Evolutionary conservation across 108 stramenopile species (phyloP).

Genomic region (Epithemia pelagica): DNA sequence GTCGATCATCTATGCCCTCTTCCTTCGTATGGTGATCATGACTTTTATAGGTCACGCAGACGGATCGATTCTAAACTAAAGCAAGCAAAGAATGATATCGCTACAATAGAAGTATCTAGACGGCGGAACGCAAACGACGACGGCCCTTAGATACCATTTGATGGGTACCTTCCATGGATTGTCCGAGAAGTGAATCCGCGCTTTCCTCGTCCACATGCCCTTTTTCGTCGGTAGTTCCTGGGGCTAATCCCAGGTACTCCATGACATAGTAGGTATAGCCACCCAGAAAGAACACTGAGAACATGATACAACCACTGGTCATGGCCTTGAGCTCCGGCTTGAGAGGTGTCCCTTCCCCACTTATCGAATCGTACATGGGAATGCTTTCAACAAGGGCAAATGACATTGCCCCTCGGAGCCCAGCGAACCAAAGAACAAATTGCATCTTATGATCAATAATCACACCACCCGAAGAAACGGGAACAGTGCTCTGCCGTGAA

Average conservation of each 20-base stretch:
- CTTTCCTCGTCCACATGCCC: background rate
- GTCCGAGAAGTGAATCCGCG: too few species aligned
- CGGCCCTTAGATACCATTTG: too few species aligned
- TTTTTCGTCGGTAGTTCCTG: conserved; percentile 1
- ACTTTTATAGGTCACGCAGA: too few species aligned
- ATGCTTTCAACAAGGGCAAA: conserved; percentile 88
- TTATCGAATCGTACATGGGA: conserved; percentile 70
- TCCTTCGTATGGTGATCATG: too few species aligned
- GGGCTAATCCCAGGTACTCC: conserved; percentile 57
- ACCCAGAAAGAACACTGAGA: conserved; percentile 80
- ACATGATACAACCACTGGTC: conserved; percentile 84
- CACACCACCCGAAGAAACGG: conserved; percentile 34
- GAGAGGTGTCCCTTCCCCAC: conserved; percentile 66
- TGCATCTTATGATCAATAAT: conserved; percentile 76
- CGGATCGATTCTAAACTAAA: too few species aligned
- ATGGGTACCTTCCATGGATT: too few species aligned
- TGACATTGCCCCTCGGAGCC: conserved; percentile 84
- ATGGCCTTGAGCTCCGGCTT: conserved; percentile 85
- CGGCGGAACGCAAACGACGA: too few species aligned
- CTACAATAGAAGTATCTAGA: too few species aligned
- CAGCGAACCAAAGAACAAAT: conserved; percentile 78
- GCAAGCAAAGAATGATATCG: too few species aligned
- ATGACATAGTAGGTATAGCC: conserved; percentile 75
- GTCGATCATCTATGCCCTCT: too few species aligned
- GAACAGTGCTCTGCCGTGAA: background rate